A percentile compares a stretch with the other conserved stretches of the same genome.
Conservation (phyloP, 768 basidiomycete species). For the Hygrophorus pudorinus region DNA sequence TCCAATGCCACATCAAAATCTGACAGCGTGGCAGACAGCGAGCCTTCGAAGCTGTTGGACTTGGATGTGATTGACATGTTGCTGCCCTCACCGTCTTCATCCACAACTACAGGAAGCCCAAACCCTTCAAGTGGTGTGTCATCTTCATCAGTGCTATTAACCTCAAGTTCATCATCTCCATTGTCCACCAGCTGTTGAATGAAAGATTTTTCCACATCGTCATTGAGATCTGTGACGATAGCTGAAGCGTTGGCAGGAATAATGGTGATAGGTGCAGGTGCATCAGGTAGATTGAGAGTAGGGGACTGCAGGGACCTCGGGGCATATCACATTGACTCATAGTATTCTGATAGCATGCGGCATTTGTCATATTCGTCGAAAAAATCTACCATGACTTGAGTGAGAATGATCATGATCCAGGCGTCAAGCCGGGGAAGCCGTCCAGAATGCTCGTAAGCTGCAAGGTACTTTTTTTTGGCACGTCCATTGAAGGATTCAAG, state of each 20-base stretch:
- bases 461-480: conserved; percentile 19
- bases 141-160: background rate
- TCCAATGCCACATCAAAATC: too few relatives aligned
- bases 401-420: conserved; percentile 5
- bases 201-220: background rate
- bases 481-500: conserved; percentile 26
- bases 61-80: too few relatives aligned
- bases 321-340: background rate
- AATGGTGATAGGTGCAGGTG: too few relatives aligned
- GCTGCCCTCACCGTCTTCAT: too few relatives aligned
- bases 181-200: background rate
- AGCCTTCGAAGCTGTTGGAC: too few relatives aligned
- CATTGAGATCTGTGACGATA: background rate
- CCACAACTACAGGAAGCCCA: too few relatives aligned
- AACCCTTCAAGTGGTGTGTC: background rate
- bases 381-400: conserved; percentile 8
- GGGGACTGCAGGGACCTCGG: too few relatives aligned
- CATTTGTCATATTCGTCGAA: background rate
- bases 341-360: background rate
- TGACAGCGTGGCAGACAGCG: too few relatives aligned
- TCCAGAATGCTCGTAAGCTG: conserved; percentile 14
- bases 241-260: background rate
- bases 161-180: background rate
- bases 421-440: conserved; percentile 8
- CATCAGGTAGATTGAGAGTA: background rate